These are phyloP conservation scores for Styphnolobium japonicum DNA, from an alignment of 306 rosid species.

Conservation along the genomic window DNA sequence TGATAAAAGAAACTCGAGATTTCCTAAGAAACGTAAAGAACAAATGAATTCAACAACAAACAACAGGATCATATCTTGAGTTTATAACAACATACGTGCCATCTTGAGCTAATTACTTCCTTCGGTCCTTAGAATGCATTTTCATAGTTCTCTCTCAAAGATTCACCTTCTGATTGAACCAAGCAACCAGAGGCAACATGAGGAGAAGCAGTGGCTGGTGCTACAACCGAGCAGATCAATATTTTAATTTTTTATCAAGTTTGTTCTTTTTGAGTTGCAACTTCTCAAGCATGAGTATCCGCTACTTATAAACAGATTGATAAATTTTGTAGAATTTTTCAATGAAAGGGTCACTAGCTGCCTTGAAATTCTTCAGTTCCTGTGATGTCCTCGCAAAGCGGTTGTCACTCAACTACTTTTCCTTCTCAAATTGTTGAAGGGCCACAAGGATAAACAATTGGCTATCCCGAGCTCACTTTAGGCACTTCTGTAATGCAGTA, in stretches of 20 bases:
- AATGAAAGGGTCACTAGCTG: slow-evolving; percentile 76
- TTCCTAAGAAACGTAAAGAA: too few species aligned
- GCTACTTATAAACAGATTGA: slow-evolving; percentile 57
- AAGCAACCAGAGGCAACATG: too few species aligned
- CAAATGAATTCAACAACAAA: too few species aligned
- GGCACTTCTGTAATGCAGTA: slow-evolving; percentile 67
- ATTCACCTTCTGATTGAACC: too few species aligned
- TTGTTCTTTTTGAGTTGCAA: slow-evolving; percentile 49
- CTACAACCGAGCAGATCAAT: too few species aligned
- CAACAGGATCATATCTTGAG: too few species aligned
- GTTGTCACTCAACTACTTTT: slow-evolving; percentile 34
- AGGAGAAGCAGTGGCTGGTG: too few species aligned
- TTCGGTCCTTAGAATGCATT: too few species aligned
- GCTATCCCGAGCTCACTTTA: slow-evolving; percentile 69
- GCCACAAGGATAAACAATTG: slow-evolving; percentile 68
- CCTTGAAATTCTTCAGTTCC: slow-evolving; percentile 68
- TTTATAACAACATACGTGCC: too few species aligned
- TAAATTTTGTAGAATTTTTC: slow-evolving; percentile 70
- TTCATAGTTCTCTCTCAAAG: too few species aligned
- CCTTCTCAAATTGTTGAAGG: slow-evolving; percentile 69
- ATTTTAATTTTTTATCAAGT: slow-evolving; percentile 63
- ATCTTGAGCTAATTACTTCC: too few species aligned
- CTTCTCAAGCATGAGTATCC: slow-evolving; percentile 71
- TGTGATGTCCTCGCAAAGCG: slow-evolving; percentile 47
- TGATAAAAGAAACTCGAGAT: too few species aligned